Evolutionary conservation across 164 flowering plant species (phyloP).

Genomic region (Litsea cubeba): DNA sequence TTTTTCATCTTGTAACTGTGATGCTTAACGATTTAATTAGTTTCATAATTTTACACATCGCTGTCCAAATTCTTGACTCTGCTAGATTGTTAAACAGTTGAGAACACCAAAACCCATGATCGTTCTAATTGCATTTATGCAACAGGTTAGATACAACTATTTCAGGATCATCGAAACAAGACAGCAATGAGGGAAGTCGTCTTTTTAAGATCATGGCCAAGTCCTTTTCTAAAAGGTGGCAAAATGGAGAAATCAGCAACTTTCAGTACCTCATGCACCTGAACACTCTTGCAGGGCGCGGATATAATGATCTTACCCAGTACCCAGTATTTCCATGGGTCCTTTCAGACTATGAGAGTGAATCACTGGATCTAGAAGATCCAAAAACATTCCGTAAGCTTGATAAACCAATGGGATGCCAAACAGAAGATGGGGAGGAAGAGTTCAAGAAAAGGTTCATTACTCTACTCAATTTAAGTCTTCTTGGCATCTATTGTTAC

Average conservation of each 20-base stretch:
- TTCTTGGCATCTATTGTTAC: too few relatives aligned
- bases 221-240: slow-evolving; percentile 97
- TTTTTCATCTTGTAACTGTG: too few relatives aligned
- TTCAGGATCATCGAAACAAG: slow-evolving; percentile 90
- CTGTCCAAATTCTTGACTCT: too few relatives aligned
- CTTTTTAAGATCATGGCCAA: slow-evolving; percentile 87
- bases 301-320: slow-evolving; percentile 96
- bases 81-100: too few relatives aligned
- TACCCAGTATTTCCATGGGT: slow-evolving; percentile 99
- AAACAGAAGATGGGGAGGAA: slow-evolving; percentile 89
- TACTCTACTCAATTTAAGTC: too few relatives aligned
- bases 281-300: slow-evolving; percentile 97
- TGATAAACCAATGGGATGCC: slow-evolving; percentile 99
- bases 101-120: too few relatives aligned
- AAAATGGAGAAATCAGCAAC: slow-evolving; percentile 98
- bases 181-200: slow-evolving; percentile 85
- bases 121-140: slow-evolving; percentile 1
- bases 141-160: slow-evolving; percentile 93
- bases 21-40: too few relatives aligned
- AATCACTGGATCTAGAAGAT: slow-evolving; percentile 59
- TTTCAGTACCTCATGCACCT: slow-evolving; percentile 99
- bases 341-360: slow-evolving; percentile 94
- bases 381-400: slow-evolving; percentile 78
- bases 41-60: too few relatives aligned
- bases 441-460: slow-evolving; percentile 86